These are phyloP conservation scores for Gymnopus androsaceus DNA, from an alignment of 1,284 basidiomycete species.

Conservation along the genomic window DNA sequence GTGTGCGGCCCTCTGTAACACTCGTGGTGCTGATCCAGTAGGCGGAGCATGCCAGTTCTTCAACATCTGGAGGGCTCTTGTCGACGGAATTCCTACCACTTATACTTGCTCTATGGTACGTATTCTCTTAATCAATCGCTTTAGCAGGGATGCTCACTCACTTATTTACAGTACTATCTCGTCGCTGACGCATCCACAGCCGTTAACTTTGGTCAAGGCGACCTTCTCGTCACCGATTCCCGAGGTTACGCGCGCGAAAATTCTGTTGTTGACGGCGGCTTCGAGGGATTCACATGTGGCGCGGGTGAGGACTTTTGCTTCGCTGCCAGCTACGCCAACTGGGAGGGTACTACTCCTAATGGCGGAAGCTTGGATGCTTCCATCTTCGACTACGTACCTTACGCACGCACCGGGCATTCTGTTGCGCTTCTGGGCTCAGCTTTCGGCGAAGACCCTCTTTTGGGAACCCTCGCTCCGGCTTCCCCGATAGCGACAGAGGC, in stretches of 20 bases:
- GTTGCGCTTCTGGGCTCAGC: constrained; percentile 36
- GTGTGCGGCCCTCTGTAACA: too few relatives aligned
- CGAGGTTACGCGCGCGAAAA: constrained; percentile 36
- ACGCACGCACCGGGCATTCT: constrained; percentile 32
- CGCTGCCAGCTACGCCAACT: constrained; percentile 28
- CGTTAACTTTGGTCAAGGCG: constrained; percentile 17
- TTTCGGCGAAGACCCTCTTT: constrained; percentile 27
- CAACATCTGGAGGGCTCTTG: constrained; percentile 26
- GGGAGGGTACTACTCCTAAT: constrained; percentile 30
- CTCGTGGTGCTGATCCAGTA: too few relatives aligned
- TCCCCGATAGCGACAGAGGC: constrained; percentile 28
- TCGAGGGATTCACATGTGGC: constrained; percentile 32
- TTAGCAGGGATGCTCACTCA: neutral
- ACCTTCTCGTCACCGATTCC: constrained; percentile 21
- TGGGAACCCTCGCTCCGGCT: constrained; percentile 32
- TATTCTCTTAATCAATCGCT: neutral
- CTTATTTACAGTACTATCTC: constrained; percentile 20
- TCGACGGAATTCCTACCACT: constrained; percentile 19
- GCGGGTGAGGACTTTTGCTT: constrained; percentile 30
- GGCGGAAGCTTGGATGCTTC: constrained; percentile 35
- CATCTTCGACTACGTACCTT: constrained; percentile 34
- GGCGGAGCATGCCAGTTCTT: too few relatives aligned
- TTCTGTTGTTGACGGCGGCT: constrained; percentile 34
- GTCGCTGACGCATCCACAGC: constrained; percentile 19
- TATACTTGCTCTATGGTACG: constrained; percentile 28